Evolutionary conservation across 768 basidiomycete genomes (phyloP), one percentile per base, ranked within the genome.

Genomic region (Psilocybe tampanensis): DNA sequence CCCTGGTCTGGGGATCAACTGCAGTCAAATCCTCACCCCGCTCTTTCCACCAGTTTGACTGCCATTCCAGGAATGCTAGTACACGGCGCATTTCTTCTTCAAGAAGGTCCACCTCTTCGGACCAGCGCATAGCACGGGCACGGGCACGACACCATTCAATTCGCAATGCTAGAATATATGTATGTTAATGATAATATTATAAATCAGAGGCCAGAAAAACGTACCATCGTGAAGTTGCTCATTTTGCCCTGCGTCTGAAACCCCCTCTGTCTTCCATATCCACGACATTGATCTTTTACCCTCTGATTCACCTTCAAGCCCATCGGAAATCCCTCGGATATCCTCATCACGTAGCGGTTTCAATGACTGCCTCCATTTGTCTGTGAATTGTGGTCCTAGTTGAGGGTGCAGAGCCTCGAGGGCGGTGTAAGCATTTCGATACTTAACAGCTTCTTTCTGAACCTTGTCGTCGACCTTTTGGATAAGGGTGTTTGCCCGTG

Each of bases 81-180:
- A 54, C 48, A 2, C 54, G 52, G 2, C 58, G 47, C 58, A 59
- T 59, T 32, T 59, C 58, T 34, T 59, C 58, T 18, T 32, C 21
- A 1, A 59, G 17, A 5, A 59, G 41, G 13, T 19, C 22, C 4
- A 48, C 39, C 19, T 59, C 58, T 32, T 59, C 58, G 8, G 23
- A 15, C 23, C 33, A 50, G 8, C 58, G 47, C 18, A 33, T 39
- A 0, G 47, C 52, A 1, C 58, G 52, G 7, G 58, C 58, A 34
- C 58, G 45, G 19, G 19, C 50, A 7, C 24, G 17, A 21, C 53
- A 54, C 47, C 53, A 59, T 24, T 59, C 58, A 29, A 55, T 55
- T 21, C 52, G 15, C 2, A 59, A 33, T 34, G 52, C 53, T 54
- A 41, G 4, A 3, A n/a, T n/a, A 41, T 39, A 36, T 11, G 42